Base-by-base conservation (phyloP, 805 yeast species). In the Candida verbasci region DNA sequence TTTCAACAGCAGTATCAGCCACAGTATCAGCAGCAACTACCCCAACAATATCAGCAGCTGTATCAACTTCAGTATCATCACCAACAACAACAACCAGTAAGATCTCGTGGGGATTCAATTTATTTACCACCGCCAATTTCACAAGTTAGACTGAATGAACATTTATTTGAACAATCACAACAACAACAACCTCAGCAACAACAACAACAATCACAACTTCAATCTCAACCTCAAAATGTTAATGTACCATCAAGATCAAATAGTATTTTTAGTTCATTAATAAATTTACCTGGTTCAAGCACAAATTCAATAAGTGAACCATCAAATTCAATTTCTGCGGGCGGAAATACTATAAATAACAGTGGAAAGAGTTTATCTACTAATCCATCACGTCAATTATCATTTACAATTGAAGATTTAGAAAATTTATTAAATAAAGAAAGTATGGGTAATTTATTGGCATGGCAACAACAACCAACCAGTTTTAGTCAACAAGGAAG, bases 61-160 rank as follows among this genome's bases (percentile, higher is more conserved):
- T 48, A 41, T 11, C 24, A 29, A n/a, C n/a, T n/a, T n/a, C n/a
- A n/a, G n/a, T n/a, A n/a, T n/a, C n/a, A n/a, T n/a, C n/a, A n/a
- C n/a, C n/a, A n/a, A n/a, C n/a, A n/a, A n/a, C n/a, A n/a, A n/a
- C n/a, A n/a, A n/a, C n/a, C n/a, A n/a, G n/a, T n/a, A 22, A 47
- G 69, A 32, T 57, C 65, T 17, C 47, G 71, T 21, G 68, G 66
- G 9, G 70, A 65, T 39, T 55, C 62, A 18, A 56, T 65, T 7
- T 60, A 48, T 27, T 48, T 65, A 6, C 72, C 70, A 2, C 70
- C 69, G 11, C 66, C 68, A 3, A 45, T 55, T 11, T 52, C 58
- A 4, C 44, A 41, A 31, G 23, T 29, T 23, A 37, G 47, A 22
- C 37, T 30, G 37, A 38, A 17, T 18, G 41, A 34, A 11, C 47